Conservation (phyloP, 768 basidiomycete species). For the Kwoniella sp. region DNA sequence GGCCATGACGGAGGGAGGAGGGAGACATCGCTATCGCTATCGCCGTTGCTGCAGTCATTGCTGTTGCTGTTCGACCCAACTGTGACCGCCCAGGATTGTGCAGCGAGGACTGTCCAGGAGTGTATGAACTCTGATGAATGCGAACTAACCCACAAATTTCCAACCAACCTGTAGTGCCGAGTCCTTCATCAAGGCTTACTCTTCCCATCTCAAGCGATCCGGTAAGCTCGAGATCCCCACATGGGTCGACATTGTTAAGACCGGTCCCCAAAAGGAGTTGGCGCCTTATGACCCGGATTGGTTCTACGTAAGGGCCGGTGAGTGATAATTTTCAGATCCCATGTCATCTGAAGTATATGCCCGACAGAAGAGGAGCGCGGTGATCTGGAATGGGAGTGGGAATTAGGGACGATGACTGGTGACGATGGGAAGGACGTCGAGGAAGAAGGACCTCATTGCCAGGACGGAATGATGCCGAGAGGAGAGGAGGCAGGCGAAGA, state of each 20-base stretch:
- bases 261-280: slow-evolving; percentile 94
- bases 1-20: too few relatives aligned
- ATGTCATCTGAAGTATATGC: neutral
- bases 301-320: slow-evolving; percentile 98
- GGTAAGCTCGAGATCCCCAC: slow-evolving; percentile 98
- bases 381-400: too few relatives aligned
- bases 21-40: too few relatives aligned
- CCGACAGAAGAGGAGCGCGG: neutral
- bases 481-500: too few relatives aligned
- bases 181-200: slow-evolving; percentile 88
- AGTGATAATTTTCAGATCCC: slow-evolving; percentile 51
- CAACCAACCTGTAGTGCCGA: slow-evolving; percentile 77
- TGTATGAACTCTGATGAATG: too few relatives aligned
- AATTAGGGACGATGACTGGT: too few relatives aligned
- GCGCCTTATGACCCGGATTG: slow-evolving; percentile 99
- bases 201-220: slow-evolving; percentile 94
- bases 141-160: neutral
- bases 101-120: too few relatives aligned
- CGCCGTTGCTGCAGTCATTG: neutral
- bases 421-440: too few relatives aligned
- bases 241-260: slow-evolving; percentile 97
- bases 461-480: too few relatives aligned
- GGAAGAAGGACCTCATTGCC: too few relatives aligned
- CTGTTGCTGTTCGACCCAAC: neutral
- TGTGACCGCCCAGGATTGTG: too few relatives aligned